Percentiles rank a stretch among this genome's conserved stretches.
phyloP scores from a whole-genome alignment of 106 monocot genomes.

The Acorus gramineus region DNA sequence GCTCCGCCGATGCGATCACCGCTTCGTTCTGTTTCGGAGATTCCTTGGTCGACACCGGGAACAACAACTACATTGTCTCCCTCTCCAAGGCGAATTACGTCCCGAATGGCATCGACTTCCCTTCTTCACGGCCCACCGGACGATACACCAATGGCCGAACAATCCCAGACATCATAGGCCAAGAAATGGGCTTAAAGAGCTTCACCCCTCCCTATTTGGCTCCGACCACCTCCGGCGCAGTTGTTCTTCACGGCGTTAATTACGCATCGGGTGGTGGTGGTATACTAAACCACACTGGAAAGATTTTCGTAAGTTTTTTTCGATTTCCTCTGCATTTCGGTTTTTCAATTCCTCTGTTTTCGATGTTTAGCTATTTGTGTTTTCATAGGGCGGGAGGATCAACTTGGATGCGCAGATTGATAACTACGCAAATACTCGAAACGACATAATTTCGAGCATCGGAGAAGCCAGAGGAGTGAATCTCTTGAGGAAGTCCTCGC shows the following conservation, averaged over 20 bases:
- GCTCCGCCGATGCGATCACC: background rate
- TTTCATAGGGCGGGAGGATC: constrained; percentile 34
- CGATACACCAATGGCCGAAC: constrained; percentile 56
- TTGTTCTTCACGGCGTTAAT: no score
- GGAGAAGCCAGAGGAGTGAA: constrained; percentile 20
- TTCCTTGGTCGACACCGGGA: constrained; percentile 54
- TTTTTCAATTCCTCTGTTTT: background rate
- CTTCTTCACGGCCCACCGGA: constrained; percentile 30
- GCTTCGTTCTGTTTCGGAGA: constrained; percentile 53
- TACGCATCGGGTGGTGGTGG: no score
- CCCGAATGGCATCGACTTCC: constrained; percentile 51
- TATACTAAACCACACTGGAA: no score
- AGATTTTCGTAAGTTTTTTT: no score
- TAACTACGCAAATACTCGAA: constrained; percentile 41
- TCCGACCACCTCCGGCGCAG: no score
- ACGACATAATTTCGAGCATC: constrained; percentile 35
- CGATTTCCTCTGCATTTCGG: no score
- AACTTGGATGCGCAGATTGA: constrained; percentile 54
- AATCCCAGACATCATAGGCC: constrained; percentile 44
- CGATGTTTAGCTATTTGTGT: background rate
- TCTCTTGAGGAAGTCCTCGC: constrained; percentile 19
- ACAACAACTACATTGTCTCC: constrained; percentile 50
- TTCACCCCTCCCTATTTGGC: no score
- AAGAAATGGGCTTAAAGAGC: no score
- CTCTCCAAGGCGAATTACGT: constrained; percentile 39